These are phyloP conservation scores for Solanum corneliomulleri DNA, from an alignment of 257 asterid species.

Conservation along the genomic window DNA sequence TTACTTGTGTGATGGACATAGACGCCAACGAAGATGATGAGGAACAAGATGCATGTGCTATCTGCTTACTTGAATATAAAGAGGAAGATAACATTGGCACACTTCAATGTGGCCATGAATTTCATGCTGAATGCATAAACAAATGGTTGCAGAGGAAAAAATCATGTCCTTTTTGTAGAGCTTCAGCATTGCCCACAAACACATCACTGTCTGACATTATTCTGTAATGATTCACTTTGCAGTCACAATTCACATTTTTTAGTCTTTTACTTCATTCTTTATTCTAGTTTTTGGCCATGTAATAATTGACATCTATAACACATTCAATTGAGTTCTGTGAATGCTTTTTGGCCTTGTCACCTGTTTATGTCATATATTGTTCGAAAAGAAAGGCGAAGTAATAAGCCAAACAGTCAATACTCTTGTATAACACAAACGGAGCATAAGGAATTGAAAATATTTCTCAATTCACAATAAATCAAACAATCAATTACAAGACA, in stretches of 20 bases:
- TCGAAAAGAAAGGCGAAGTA: not conserved
- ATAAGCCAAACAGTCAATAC: not conserved
- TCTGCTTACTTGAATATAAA: not conserved
- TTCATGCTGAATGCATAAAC: not conserved
- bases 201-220: not conserved
- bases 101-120: not conserved
- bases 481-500: not conserved
- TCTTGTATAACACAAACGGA: not conserved
- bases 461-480: not conserved
- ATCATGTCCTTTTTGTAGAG: not conserved
- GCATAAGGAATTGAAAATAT: not conserved
- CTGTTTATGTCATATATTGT: not conserved
- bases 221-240: not conserved
- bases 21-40: not conserved
- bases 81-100: not conserved
- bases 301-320: not conserved
- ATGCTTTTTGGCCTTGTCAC: not conserved
- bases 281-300: not conserved
- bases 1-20: no score
- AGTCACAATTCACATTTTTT: not conserved
- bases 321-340: not conserved
- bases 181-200: not conserved
- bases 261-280: not conserved
- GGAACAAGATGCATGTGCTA: not conserved
- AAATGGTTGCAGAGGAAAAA: not conserved